Evolutionary conservation across 306 rosid genomes (phyloP).

Genomic region (Acacia crassicarpa): DNA sequence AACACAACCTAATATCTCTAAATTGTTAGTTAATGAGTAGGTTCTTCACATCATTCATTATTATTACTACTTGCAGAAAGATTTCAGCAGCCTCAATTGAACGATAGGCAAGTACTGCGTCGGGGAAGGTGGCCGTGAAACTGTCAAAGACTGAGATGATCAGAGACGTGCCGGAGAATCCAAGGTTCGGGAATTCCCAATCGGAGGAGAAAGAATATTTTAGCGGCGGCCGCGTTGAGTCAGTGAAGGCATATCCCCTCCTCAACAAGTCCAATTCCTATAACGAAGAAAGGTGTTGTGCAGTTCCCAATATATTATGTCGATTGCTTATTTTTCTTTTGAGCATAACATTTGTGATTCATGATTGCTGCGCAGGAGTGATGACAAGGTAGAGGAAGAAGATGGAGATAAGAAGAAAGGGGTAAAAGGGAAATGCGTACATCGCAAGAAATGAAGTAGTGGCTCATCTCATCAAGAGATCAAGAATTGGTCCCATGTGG

Average conservation of each 20-base stretch:
- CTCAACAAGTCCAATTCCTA: conserved; percentile 72
- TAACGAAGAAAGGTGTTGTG: conserved; percentile 63
- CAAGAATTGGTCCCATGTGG: conserved; percentile 26
- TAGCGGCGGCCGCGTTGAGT: conserved; percentile 75
- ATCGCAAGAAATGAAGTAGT: conserved; percentile 46
- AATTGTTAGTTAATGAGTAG: background rate
- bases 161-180: conserved; percentile 65
- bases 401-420: conserved; percentile 24
- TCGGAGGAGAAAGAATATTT: conserved; percentile 78
- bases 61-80: conserved; percentile 40
- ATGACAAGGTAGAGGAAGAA: background rate
- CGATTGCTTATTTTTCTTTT: background rate
- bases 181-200: conserved; percentile 51
- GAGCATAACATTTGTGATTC: background rate
- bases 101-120: conserved; percentile 24
- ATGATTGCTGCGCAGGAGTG: conserved; percentile 42
- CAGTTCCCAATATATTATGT: background rate
- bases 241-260: conserved; percentile 40
- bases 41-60: too few species aligned
- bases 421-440: conserved; percentile 60
- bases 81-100: conserved; percentile 47
- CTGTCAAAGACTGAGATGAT: conserved; percentile 48
- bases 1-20: background rate
- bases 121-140: conserved; percentile 20
- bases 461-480: conserved; percentile 38